phyloP scores from a whole-genome alignment of 805 yeast genomes.

The Grigorovia jiainica region DNA sequence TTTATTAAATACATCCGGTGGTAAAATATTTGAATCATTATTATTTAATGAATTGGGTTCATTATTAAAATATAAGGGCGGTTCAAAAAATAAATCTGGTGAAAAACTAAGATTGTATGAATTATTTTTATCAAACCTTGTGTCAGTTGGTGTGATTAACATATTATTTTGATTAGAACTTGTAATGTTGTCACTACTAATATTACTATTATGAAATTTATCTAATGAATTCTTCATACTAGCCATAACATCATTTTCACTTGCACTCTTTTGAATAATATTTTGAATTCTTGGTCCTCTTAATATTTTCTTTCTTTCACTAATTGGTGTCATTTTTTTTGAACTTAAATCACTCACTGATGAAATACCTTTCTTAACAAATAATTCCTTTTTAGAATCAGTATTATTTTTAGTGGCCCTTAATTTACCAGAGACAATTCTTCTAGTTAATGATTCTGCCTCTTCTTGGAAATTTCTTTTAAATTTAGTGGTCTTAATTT shows the following conservation, averaged over 20 bases:
- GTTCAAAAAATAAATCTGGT: background rate
- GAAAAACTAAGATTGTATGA: background rate
- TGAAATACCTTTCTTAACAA: background rate
- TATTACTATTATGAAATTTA: no score
- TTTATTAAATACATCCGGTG: background rate
- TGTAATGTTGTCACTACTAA: no score
- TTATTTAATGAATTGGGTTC: background rate
- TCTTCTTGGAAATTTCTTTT: slow-evolving; percentile 3
- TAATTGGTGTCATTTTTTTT: background rate
- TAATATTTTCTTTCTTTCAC: background rate
- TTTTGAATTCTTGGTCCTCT: background rate
- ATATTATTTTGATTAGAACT: no score
- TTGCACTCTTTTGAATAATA: background rate
- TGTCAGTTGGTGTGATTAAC: background rate
- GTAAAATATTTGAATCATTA: background rate
- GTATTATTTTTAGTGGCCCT: background rate
- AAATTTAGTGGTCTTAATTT: background rate
- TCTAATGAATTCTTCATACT: no score
- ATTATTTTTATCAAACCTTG: background rate
- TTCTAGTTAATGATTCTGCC: slow-evolving; percentile 1
- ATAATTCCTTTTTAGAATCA: background rate
- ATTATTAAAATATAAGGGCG: background rate
- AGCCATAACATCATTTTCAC: background rate
- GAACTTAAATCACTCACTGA: background rate
- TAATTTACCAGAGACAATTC: slow-evolving; percentile 1